Evolutionary conservation across 2,329 filamentous ascomycete genomes (phyloP).

Genomic region (Myriangium duriaei): DNA sequence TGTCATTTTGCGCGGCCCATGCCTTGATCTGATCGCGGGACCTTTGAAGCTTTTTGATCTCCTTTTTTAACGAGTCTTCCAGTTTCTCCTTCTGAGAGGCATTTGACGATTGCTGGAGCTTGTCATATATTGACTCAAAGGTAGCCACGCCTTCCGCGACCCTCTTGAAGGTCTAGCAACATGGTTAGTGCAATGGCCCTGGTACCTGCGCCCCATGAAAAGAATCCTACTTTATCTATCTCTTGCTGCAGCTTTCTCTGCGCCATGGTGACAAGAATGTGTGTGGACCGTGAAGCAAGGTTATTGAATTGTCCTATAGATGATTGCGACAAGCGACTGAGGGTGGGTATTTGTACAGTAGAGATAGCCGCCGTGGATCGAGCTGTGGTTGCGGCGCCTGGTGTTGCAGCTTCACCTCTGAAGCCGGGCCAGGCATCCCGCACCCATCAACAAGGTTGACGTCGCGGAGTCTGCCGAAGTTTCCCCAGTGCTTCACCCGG

Average conservation of each 20-base stretch:
- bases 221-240: constrained; percentile 67
- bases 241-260: constrained; percentile 94
- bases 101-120: constrained; percentile 88
- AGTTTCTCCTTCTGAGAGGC: constrained; percentile 95
- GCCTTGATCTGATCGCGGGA: constrained; percentile 98
- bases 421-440: neutral
- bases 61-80: constrained; percentile 94
- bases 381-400: constrained; percentile 6
- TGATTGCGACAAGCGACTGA: neutral
- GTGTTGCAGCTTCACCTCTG: constrained; percentile 3
- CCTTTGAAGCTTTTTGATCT: constrained; percentile 98
- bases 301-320: constrained; percentile 3
- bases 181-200: too few species aligned
- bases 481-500: neutral
- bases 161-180: constrained; percentile 77
- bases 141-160: constrained; percentile 82
- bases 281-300: neutral
- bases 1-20: constrained; percentile 96
- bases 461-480: neutral
- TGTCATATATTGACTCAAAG: constrained; percentile 94
- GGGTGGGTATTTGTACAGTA: too few species aligned
- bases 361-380: too few species aligned
- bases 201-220: constrained; percentile 11
- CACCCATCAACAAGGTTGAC: too few species aligned
- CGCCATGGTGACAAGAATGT: constrained; percentile 51